Conservation (phyloP, 495 filamentous ascomycete species). For the Penicillium egyptiacum region DNA sequence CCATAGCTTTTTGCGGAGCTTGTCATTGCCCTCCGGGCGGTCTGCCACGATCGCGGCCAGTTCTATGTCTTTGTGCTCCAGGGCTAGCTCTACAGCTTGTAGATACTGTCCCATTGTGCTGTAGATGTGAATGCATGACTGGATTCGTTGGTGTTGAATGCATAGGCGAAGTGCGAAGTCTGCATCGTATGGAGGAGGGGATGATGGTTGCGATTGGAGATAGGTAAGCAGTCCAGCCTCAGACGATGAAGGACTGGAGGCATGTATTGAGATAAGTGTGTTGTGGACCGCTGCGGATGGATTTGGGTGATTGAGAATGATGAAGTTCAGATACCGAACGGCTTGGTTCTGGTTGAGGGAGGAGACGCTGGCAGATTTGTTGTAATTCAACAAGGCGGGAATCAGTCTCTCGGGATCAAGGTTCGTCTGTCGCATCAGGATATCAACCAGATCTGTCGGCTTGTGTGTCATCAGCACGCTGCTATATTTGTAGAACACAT, state of each 20-base stretch:
- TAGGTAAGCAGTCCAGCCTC: constrained; percentile 85
- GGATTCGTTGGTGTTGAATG: constrained; percentile 87
- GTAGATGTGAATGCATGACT: constrained; percentile 95
- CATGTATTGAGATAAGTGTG: constrained; percentile 93
- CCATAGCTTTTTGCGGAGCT: constrained; percentile 93
- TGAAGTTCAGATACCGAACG: constrained; percentile 87
- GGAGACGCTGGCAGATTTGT: constrained; percentile 56
- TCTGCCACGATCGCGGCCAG: constrained; percentile 90
- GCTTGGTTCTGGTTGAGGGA: constrained; percentile 78
- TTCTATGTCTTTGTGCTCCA: constrained; percentile 84
- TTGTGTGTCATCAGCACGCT: constrained; percentile 93
- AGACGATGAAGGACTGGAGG: constrained; percentile 75
- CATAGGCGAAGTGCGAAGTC: constrained; percentile 96
- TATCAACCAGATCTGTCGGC: constrained; percentile 81
- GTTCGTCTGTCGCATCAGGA: constrained; percentile 87
- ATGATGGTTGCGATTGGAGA: constrained; percentile 71
- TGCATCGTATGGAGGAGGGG: constrained; percentile 83
- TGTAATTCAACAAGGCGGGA: constrained; percentile 90
- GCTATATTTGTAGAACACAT: constrained; percentile 93
- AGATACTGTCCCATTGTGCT: constrained; percentile 90
- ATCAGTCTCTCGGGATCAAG: constrained; percentile 88
- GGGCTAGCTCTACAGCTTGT: constrained; percentile 86
- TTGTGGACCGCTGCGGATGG: constrained; percentile 93
- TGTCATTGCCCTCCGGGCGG: constrained; percentile 68
- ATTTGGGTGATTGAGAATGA: constrained; percentile 82